phyloP scores from a whole-genome alignment of 805 yeast genomes.

The Hanseniaspora jakobsenii region DNA sequence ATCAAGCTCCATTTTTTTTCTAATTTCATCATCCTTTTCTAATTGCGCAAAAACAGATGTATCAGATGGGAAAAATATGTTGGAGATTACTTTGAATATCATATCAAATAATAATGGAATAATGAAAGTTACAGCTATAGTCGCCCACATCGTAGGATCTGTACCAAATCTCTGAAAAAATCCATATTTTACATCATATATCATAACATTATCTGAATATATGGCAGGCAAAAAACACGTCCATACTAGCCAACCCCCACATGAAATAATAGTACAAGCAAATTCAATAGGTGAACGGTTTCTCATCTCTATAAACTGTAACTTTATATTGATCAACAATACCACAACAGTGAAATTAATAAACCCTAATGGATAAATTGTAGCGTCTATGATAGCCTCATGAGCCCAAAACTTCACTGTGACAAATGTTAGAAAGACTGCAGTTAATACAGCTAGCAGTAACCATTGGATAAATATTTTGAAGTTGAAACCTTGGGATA shows the following conservation, averaged over 20 bases:
- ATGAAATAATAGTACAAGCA: slow-evolving; percentile 55
- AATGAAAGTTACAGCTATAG: slow-evolving; percentile 43
- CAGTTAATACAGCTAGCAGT: slow-evolving; percentile 57
- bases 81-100: slow-evolving; percentile 44
- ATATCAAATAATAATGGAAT: slow-evolving; percentile 60
- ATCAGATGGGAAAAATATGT: slow-evolving; percentile 52
- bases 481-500: slow-evolving; percentile 62
- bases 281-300: slow-evolving; percentile 59
- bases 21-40: slow-evolving; percentile 56
- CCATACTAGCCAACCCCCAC: slow-evolving; percentile 81
- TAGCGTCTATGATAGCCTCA: slow-evolving; percentile 54
- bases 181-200: slow-evolving; percentile 58
- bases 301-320: slow-evolving; percentile 69
- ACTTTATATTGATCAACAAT: slow-evolving; percentile 60
- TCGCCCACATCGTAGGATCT: slow-evolving; percentile 82
- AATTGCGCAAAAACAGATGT: slow-evolving; percentile 66
- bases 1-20: slow-evolving; percentile 57
- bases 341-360: slow-evolving; percentile 62
- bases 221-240: slow-evolving; percentile 60
- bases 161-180: slow-evolving; percentile 59
- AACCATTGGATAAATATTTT: slow-evolving; percentile 66
- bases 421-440: slow-evolving; percentile 58
- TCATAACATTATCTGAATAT: slow-evolving; percentile 41
- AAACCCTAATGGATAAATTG: slow-evolving; percentile 73
- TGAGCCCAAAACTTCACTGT: slow-evolving; percentile 62